Base-by-base conservation (phyloP, 805 yeast species). In the Pichia rugopelliculosa region DNA sequence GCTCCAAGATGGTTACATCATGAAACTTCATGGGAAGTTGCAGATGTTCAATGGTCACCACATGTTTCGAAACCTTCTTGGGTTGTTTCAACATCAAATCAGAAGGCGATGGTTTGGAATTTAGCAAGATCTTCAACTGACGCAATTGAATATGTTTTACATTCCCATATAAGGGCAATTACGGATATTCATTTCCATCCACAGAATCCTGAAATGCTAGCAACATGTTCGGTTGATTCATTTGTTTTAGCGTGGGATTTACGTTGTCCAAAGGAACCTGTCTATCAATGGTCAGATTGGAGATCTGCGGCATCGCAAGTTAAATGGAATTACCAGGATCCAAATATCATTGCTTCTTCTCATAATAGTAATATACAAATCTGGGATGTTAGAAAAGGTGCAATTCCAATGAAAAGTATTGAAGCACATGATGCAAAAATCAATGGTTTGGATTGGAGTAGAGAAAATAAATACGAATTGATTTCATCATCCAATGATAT, bases 41-140 rank as follows among this genome's bases (percentile, higher is more conserved):
- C 99, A 0, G 97, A 91, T 62, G 97, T 91, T 1, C 98, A 93
- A 64, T 93, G 99, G 98, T 87, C 95, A 3, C 96, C 97, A 0
- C 97, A 93, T 61, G 72, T 76, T 6, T 74, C 82, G 2, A 87
- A 86, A 54, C 91, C 96, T 1, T 73, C 84, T 6, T 90, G 97
- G 96, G 87, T 93, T 39, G 84, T 91, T 1, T 87, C 96, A 0
- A 88, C 98, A 0, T 84, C 96, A 1, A 93, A 91, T 64, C 99
- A 91, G 61, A 91, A 91, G 67, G 98, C 96, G 1, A 72, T 93
- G 59, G 79, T 93, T 5, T 93, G 99, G 99, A 91, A 93, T 65
- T 66, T 93, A 51, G 80, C 86, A 0, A 68, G 91, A 53, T 68
- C 79, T 1, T 65, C 70, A 7, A 64, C 67, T 22, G 72, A 78